phyloP scores from a whole-genome alignment of 495 filamentous ascomycete genomes.

The Aspergillus ellipticus region DNA sequence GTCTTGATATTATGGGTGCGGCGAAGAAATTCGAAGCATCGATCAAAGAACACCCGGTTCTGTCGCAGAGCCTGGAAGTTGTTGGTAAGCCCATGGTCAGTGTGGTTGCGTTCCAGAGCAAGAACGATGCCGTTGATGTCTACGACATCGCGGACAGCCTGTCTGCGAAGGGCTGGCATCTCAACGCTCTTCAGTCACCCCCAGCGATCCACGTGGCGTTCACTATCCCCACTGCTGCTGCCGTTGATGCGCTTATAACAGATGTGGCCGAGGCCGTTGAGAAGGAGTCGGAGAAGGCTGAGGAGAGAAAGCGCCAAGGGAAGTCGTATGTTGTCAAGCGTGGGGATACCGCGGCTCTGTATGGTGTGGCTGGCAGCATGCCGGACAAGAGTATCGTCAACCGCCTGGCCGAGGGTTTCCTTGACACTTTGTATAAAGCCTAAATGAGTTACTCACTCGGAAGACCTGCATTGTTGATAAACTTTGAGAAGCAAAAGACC shows the following conservation, averaged over 20 bases:
- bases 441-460: constrained; percentile 33
- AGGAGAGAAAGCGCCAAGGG: constrained; percentile 70
- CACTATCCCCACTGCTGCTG: constrained; percentile 80
- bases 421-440: constrained; percentile 95
- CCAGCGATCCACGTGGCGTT: constrained; percentile 97
- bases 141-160: constrained; percentile 89
- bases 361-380: constrained; percentile 91
- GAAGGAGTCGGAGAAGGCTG: constrained; percentile 67
- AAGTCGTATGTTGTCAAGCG: constrained; percentile 44
- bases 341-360: constrained; percentile 79
- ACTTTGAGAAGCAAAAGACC: constrained; percentile 3
- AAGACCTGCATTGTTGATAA: constrained; percentile 13
- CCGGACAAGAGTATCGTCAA: constrained; percentile 94
- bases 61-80: constrained; percentile 70
- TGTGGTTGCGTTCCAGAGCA: constrained; percentile 82
- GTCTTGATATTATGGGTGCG: constrained; percentile 81
- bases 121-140: constrained; percentile 63
- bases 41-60: constrained; percentile 60
- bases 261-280: constrained; percentile 79
- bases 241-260: constrained; percentile 66
- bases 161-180: constrained; percentile 82
- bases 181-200: constrained; percentile 89
- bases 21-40: constrained; percentile 77
- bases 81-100: constrained; percentile 84
- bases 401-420: constrained; percentile 83